These are phyloP conservation scores for Shiraia bambusicola DNA, from an alignment of 2,329 filamentous ascomycete species.

Conservation along the genomic window DNA sequence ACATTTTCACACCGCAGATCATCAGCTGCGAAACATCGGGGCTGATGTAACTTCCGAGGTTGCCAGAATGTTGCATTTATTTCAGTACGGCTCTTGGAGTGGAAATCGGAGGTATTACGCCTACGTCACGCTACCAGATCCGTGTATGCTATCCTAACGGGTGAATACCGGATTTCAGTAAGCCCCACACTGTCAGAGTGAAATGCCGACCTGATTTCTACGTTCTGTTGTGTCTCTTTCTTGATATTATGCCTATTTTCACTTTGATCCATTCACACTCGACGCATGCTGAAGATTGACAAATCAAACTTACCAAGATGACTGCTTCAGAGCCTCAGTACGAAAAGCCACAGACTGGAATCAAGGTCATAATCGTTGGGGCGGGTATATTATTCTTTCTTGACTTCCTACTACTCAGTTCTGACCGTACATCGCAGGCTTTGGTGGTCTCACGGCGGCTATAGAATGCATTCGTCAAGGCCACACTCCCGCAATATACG, in stretches of 20 bases:
- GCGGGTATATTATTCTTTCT: constrained; percentile 35
- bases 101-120: constrained; percentile 12
- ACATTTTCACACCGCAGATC: constrained; percentile 7
- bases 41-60: not conserved
- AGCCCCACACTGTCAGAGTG: constrained; percentile 15
- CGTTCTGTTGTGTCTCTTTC: constrained; percentile 1
- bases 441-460: constrained; percentile 63
- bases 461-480: constrained; percentile 65
- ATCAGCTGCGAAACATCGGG: too few species aligned
- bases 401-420: constrained; percentile 5
- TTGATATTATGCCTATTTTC: not conserved
- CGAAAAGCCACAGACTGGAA: constrained; percentile 45
- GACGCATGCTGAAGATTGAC: constrained; percentile 22
- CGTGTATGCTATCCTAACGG: not conserved
- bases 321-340: constrained; percentile 13
- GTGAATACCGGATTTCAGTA: constrained; percentile 2
- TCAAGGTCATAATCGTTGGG: constrained; percentile 56
- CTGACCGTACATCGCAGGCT: constrained; percentile 46
- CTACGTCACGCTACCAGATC: constrained; percentile 6
- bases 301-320: constrained; percentile 23
- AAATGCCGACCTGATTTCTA: constrained; percentile 7
- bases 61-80: not conserved
- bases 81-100: not conserved
- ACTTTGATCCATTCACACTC: not conserved
- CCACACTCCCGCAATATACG: constrained; percentile 60